A percentile compares a stretch with the other conserved stretches of the same genome.
Evolutionary conservation across 78 protist species (phyloP).

Genomic region (Isochrysis galbana): DNA sequence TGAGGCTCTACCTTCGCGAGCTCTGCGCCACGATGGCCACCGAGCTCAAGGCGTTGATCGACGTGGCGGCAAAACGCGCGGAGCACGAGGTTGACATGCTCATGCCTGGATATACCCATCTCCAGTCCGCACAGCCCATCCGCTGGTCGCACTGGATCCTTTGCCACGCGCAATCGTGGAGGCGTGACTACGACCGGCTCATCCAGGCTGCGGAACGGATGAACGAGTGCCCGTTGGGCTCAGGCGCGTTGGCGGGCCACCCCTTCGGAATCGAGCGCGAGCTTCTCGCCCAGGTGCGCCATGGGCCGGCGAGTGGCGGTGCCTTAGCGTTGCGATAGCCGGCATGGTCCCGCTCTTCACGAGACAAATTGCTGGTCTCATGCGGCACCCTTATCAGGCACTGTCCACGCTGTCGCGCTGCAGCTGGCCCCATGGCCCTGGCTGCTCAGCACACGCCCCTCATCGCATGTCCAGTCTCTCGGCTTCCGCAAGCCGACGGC

Average conservation of each 20-base stretch:
- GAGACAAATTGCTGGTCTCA: too few species aligned
- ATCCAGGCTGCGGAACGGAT: neutral
- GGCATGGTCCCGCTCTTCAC: too few species aligned
- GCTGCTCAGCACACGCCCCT: too few species aligned
- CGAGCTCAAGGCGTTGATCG: conserved; percentile 11
- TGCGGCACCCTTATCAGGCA: too few species aligned
- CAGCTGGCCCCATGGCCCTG: too few species aligned
- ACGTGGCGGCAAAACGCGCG: conserved; percentile 33
- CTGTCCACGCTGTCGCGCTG: too few species aligned
- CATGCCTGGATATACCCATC: conserved; percentile 79
- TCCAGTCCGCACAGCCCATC: conserved; percentile 67
- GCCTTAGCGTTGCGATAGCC: too few species aligned
- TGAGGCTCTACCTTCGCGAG: conserved; percentile 67
- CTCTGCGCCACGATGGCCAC: neutral
- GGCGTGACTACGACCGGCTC: conserved; percentile 52
- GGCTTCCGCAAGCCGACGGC: conserved; percentile 48
- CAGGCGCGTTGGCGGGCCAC: conserved; percentile 78
- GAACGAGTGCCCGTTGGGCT: conserved; percentile 30
- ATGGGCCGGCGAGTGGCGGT: too few species aligned
- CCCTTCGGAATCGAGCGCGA: conserved; percentile 72
- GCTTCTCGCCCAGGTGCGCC: conserved; percentile 43
- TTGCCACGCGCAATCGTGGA: neutral
- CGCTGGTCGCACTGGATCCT: conserved; percentile 76
- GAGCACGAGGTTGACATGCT: conserved; percentile 39
- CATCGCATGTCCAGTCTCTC: too few species aligned